These are phyloP conservation scores for Neurospora sp. DNA, from an alignment of 495 filamentous ascomycete species.

Conservation along the genomic window DNA sequence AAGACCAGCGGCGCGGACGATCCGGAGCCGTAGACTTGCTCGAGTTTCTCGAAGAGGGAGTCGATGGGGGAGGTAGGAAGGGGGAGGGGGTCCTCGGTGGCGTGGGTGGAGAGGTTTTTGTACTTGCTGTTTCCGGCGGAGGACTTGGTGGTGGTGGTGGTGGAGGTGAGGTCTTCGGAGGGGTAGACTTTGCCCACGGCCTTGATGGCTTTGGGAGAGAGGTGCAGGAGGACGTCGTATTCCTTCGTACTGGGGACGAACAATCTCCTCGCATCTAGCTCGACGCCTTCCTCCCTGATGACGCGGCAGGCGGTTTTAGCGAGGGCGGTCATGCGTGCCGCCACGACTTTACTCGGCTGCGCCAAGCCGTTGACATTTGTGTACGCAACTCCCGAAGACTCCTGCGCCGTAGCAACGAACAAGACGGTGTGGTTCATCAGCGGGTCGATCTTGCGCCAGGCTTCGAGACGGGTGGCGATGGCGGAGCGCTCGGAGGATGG, in stretches of 20 bases:
- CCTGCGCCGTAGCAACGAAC: constrained; percentile 73
- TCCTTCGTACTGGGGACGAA: constrained; percentile 61
- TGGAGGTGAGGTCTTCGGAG: constrained; percentile 11
- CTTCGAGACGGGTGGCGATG: constrained; percentile 62
- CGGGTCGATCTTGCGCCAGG: constrained; percentile 78
- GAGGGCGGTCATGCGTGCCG: constrained; percentile 69
- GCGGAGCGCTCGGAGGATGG: constrained; percentile 43
- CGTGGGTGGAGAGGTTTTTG: constrained; percentile 58
- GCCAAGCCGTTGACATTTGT: constrained; percentile 46
- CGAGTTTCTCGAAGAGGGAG: constrained; percentile 50
- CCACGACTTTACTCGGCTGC: constrained; percentile 67
- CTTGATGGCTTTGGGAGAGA: no score
- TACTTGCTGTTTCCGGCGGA: constrained; percentile 25
- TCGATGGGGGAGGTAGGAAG: constrained; percentile 35
- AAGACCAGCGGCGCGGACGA: constrained; percentile 60
- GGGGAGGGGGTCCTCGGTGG: constrained; percentile 28
- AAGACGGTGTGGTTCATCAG: constrained; percentile 72
- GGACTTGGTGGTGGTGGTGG: neutral
- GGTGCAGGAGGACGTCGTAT: constrained; percentile 75
- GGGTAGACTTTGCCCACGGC: no score
- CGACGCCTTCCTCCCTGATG: constrained; percentile 44
- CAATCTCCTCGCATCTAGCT: constrained; percentile 49
- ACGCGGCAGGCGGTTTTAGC: constrained; percentile 60
- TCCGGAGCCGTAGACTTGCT: constrained; percentile 18
- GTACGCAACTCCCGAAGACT: constrained; percentile 68